Evolutionary conservation across 2,329 filamentous ascomycete species (phyloP), one percentile per base, ranked within the genome.

Genomic region (Colletotrichum chlorophyti): DNA sequence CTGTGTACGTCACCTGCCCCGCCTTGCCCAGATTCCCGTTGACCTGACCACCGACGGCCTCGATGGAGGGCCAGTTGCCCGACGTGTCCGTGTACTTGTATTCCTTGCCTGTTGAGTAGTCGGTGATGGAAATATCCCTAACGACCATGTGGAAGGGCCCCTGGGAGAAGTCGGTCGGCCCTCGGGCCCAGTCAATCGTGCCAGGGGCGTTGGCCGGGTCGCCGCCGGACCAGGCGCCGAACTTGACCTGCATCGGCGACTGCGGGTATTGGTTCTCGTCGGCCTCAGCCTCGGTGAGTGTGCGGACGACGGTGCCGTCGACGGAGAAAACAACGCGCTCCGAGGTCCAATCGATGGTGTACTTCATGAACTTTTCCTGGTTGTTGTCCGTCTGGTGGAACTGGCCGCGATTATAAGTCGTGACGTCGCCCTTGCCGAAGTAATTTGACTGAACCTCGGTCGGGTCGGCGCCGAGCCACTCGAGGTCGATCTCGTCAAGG

Each of bases 401-500:
- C 58, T 90, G 88, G 62, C 91, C 93, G 53, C 95, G 90, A 76
- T 96, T 92, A 79, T 94, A 96, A n/a, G 84, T 84, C 26, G 84
- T 88, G 0, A 91, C 93, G 65, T 91, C 83, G 50, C 94, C 95
- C 75, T 98, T 97, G 72, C 93, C 92, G 67, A 99, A 99, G 77
- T 96, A 99, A 76, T 99, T 99, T 66, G 88, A 90, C 76, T 99
- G 95, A n/a, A 97, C 91, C 73, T 96, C 82, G 55, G 80, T 78
- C 63, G 83, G 76, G 69, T 91, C 84, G 53, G 88, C 86, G 57
- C 95, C 95, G 21, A 99, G 84, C 91, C 93, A 98, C 75, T 99
- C 95, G 79, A 94, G 91, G 73, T 99, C 95, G 69, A 99, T 96
- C 78, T 99, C 95, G 74, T 99, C 95, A 40, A 97, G 83, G 68